phyloP scores from a whole-genome alignment of 129 eudicot species.

The Centaurea solstitialis region DNA sequence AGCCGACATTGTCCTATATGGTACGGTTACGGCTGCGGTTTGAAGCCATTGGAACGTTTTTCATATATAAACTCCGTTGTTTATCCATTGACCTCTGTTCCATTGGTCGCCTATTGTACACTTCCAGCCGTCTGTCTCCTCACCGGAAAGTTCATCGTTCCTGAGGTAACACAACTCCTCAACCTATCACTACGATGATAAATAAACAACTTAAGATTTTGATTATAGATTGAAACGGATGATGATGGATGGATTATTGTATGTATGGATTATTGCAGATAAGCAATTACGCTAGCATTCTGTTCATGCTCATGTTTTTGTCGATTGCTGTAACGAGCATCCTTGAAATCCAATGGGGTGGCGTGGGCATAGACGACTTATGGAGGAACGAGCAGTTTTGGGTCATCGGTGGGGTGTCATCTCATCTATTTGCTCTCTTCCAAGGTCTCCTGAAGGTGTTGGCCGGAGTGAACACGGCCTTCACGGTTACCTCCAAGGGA shows the following conservation, averaged over 20 bases:
- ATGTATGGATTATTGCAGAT: slow-evolving; percentile 45
- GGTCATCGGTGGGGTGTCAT: slow-evolving; percentile 83
- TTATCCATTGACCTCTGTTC: slow-evolving; percentile 84
- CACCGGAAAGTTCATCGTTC: slow-evolving; percentile 90
- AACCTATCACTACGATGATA: neutral
- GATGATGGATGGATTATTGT: neutral
- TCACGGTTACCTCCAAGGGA: slow-evolving; percentile 77
- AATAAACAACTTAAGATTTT: neutral
- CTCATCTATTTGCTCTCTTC: slow-evolving; percentile 74
- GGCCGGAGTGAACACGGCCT: slow-evolving; percentile 82
- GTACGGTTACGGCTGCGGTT: slow-evolving; percentile 87
- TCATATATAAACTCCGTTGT: slow-evolving; percentile 82
- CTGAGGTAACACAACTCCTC: slow-evolving; percentile 54
- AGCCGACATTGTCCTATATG: slow-evolving; percentile 90
- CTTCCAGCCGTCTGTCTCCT: slow-evolving; percentile 88
- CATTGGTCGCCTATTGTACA: slow-evolving; percentile 82
- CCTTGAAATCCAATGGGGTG: slow-evolving; percentile 85
- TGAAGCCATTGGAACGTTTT: slow-evolving; percentile 86
- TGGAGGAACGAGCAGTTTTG: slow-evolving; percentile 92
- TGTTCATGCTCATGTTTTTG: slow-evolving; percentile 72
- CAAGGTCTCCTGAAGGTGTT: slow-evolving; percentile 89
- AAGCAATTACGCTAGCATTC: slow-evolving; percentile 78
- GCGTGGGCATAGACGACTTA: slow-evolving; percentile 72
- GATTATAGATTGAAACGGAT: neutral
- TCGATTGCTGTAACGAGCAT: slow-evolving; percentile 72